Evolutionary conservation across 805 yeast species (phyloP), one percentile per base, ranked within the genome.

Genomic region (Candida incommunis): DNA sequence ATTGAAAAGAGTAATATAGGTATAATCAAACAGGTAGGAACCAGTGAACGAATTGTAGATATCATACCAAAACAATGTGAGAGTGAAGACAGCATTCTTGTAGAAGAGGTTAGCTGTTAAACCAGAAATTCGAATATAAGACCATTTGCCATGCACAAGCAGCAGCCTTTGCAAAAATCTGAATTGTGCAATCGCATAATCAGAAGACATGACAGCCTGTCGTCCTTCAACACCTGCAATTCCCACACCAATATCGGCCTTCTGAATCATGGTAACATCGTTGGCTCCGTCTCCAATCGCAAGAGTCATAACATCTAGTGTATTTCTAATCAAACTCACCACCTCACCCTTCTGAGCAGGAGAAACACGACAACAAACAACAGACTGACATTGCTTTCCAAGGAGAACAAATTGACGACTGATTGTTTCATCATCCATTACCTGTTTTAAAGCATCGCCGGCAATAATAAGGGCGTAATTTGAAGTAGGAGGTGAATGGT

Each of bases 201-300:
- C 94, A 0, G 88, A 76, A 1, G 86, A 76, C 94, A 82, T 82
- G 7, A 79, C 92, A 1, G 94, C 94, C 56, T 82, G 88, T 44
- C 92, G 65, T 48, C 94, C 94, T 64, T 82, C 94, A 54, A 81
- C 84, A 51, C 94, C 94, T 4, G 87, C 90, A 55, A 82, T 82
- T 51, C 94, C 94, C 31, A 83, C 80, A 46, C 94, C 94, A 26
- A 83, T 77, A 58, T 83, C 80, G 3, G 94, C 90, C 26, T 84
- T 82, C 56, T 82, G 90, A 50, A 82, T 83, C 94, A 82, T 82
- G 5, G 92, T 83, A 43, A 82, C 92, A 60, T 82, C 94, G 56
- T 82, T 82, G 22, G 92, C 84, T 50, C 94, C 94, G 58, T 82
- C 94, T 25, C 94, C 94, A 58, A 82, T 76, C 0, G 90, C 85